Evolutionary conservation across 441 rosid species (phyloP), one percentile per base, ranked within the genome.

Genomic region (Eutrema salsugineum): DNA sequence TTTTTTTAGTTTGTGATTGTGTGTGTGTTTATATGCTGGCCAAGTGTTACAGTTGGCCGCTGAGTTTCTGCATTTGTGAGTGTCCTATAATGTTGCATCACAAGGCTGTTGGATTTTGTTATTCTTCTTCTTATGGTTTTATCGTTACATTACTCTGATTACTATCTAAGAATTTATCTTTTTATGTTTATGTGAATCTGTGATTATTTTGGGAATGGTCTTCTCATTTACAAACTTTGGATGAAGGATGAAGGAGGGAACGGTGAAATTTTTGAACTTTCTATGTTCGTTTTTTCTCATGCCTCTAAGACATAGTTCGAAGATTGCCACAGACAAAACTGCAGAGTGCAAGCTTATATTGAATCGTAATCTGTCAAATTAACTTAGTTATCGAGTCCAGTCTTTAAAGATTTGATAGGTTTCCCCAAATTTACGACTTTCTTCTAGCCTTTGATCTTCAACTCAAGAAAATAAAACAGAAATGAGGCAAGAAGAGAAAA

Each of bases 401-500:
- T 51, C 35, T 24, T 15, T 6, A 55, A 5, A 35, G n/a, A 16
- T 33, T 17, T 33, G 8, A 33, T 5, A 30, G 36, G 3, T 30
- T 5, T 8, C 12, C 5, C 59, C 15, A 50, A 4, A 16, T 30
- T n/a, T 19, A 27, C 1, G 11, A 58, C 36, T 60, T 14, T 61
- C 51, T 22, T 5, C 30, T 27, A 14, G 17, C 16, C 55, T 17
- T 46, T 17, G 8, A 6, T 22, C 1, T 50, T 24, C 49, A 30
- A 28, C 14, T 28, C 10, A 42, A 42, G 43, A 54, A 10, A 20
- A 16, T 28, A 22, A 35, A 28, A 42, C 54, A 73, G 20, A 70
- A 30, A 51, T 28, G 63, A 60, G 11, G 14, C 9, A 47, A 27
- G 73, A 78, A 79, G 43, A 77, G 63, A 79, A 73, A 78, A 71